Evolutionary conservation across 768 basidiomycete genomes (phyloP).

Genomic region (Suillus weaverae): DNA sequence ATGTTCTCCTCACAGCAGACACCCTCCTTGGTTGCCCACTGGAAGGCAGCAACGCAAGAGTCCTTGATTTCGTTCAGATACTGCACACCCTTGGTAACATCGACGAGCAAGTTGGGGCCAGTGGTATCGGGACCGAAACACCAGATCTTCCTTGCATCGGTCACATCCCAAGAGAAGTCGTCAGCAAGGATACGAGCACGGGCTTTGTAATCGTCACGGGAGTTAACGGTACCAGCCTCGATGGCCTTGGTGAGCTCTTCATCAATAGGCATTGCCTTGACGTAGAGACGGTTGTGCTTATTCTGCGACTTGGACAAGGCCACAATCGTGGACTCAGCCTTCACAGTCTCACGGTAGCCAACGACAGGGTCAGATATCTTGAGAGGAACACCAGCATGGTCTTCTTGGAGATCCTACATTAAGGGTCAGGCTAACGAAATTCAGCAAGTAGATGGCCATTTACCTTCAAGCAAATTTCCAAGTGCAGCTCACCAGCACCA

Average conservation of each 20-base stretch:
- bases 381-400: conserved; percentile 98
- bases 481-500: conserved; percentile 97
- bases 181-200: conserved; percentile 96
- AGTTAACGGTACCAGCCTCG: conserved; percentile 77
- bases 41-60: conserved; percentile 98
- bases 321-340: conserved; percentile 90
- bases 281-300: conserved; percentile 99
- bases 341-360: conserved; percentile 96
- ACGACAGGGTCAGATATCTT: conserved; percentile 98
- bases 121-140: conserved; percentile 99
- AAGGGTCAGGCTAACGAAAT: background rate
- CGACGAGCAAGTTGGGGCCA: conserved; percentile 94
- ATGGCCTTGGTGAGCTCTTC: conserved; percentile 95
- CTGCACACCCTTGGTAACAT: conserved; percentile 98
- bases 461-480: conserved; percentile 99
- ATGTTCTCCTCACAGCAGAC: conserved; percentile 96
- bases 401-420: conserved; percentile 92
- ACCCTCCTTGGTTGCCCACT: conserved; percentile 99
- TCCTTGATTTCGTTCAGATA: conserved; percentile 99
- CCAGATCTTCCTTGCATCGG: conserved; percentile 99
- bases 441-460: conserved; percentile 11
- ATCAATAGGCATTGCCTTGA: conserved; percentile 89
- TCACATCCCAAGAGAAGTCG: conserved; percentile 97
- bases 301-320: conserved; percentile 99
- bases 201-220: conserved; percentile 97